A percentile compares a stretch with the other conserved stretches of the same genome.
Conservation (phyloP, 2,329 filamentous ascomycete species). For the Fusarium marasasianum region DNA sequence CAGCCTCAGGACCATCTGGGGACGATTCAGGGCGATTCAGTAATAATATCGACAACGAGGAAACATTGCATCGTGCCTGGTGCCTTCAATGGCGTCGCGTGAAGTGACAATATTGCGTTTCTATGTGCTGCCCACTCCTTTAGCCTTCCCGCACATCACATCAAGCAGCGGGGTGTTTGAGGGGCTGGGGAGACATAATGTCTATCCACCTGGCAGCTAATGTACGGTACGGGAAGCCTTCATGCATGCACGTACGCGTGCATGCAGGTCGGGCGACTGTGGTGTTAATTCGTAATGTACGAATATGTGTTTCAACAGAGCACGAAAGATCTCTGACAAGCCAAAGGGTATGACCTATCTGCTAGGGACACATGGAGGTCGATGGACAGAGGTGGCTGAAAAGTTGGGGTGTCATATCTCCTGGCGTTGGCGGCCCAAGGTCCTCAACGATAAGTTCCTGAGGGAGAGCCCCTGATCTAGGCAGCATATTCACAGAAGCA, state of each 20-base stretch:
- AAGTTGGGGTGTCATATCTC: constrained; percentile 13
- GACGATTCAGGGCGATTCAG: background rate
- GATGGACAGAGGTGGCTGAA: constrained; percentile 1
- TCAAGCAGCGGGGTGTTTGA: constrained; percentile 41
- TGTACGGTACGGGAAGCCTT: constrained; percentile 38
- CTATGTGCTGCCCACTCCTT: constrained; percentile 37
- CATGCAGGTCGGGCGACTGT: constrained; percentile 37
- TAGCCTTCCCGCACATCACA: constrained; percentile 46
- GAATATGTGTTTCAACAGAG: constrained; percentile 39
- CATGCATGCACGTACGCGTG: constrained; percentile 37
- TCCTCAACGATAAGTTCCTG: background rate
- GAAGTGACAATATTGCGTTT: constrained; percentile 37
- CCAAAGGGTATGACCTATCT: constrained; percentile 21
- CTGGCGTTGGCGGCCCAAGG: constrained; percentile 10
- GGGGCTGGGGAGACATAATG: constrained; percentile 33
- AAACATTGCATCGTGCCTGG: background rate
- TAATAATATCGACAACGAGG: background rate
- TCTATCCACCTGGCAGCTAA: constrained; percentile 42
- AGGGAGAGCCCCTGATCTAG: background rate
- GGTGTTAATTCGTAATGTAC: constrained; percentile 33
- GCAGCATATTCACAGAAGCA: background rate
- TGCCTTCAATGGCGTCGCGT: constrained; percentile 10
- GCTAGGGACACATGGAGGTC: constrained; percentile 18
- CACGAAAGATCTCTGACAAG: constrained; percentile 10
- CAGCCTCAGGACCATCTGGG: constrained; percentile 4